Conservation (phyloP, 1,284 basidiomycete species). For the Heliocybe sulcata region DNA sequence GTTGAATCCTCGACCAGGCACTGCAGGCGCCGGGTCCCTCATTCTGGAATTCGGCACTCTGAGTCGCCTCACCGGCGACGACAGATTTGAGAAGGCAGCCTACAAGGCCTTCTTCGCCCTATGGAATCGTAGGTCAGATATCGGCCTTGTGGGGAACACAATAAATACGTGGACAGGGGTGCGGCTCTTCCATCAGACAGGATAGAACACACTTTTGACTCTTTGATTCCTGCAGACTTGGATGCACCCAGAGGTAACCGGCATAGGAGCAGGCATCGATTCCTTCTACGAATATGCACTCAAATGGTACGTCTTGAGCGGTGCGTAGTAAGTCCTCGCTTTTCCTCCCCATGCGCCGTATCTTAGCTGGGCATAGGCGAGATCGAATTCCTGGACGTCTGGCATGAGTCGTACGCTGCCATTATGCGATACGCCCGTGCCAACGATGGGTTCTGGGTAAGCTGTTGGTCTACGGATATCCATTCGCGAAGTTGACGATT, state of each 20-base stretch:
- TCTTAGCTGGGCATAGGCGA: constrained; percentile 50
- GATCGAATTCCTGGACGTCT: constrained; percentile 85
- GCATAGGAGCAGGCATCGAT: constrained; percentile 89
- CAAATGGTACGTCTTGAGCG: constrained; percentile 86
- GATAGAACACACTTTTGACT: constrained; percentile 3
- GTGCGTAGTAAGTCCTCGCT: constrained; percentile 32
- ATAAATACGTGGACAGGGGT: constrained; percentile 78
- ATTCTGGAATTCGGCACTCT: constrained; percentile 90
- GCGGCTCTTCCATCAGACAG: constrained; percentile 20
- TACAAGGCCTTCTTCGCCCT: constrained; percentile 85
- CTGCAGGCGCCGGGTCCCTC: constrained; percentile 87
- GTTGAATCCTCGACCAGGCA: constrained; percentile 38
- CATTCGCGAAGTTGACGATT: constrained; percentile 3
- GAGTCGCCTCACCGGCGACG: constrained; percentile 82
- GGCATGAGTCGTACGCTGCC: constrained; percentile 83
- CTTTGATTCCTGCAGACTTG: constrained; percentile 38
- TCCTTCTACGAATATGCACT: constrained; percentile 91
- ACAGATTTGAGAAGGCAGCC: constrained; percentile 79
- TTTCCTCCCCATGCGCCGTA: background rate
- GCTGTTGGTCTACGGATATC: constrained; percentile 10
- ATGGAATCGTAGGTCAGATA: constrained; percentile 83
- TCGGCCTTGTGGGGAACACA: constrained; percentile 83
- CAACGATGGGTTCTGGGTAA: constrained; percentile 82
- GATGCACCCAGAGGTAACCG: constrained; percentile 67
- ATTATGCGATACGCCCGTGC: constrained; percentile 83